These are phyloP conservation scores for Colletotrichum spaethianum DNA, from an alignment of 2,329 filamentous ascomycete genomes.

Conservation along the genomic window DNA sequence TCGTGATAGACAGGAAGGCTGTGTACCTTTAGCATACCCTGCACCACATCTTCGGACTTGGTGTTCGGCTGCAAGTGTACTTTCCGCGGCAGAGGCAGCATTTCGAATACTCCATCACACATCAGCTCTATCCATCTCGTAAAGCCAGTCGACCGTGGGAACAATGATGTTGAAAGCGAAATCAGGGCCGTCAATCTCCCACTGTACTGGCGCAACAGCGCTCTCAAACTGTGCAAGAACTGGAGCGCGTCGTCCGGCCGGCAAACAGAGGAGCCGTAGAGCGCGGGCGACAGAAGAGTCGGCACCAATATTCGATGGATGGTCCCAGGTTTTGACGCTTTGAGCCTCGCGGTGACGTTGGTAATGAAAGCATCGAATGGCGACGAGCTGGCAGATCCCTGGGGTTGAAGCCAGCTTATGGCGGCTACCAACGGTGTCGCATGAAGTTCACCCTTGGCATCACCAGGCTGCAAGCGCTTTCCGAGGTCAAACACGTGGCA, in stretches of 20 bases:
- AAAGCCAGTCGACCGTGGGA: conserved; percentile 81
- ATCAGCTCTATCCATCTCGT: conserved; percentile 90
- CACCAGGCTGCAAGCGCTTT: conserved; percentile 69
- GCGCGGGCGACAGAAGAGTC: conserved; percentile 85
- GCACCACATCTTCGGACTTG: conserved; percentile 79
- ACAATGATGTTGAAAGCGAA: conserved; percentile 85
- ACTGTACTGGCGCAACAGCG: conserved; percentile 78
- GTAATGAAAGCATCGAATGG: conserved; percentile 77
- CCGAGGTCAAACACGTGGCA: conserved; percentile 82
- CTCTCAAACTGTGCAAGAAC: conserved; percentile 85
- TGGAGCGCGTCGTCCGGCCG: conserved; percentile 82
- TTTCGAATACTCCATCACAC: conserved; percentile 87
- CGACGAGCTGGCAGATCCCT: conserved; percentile 52
- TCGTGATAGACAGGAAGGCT: conserved; percentile 89
- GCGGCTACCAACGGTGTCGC: conserved; percentile 59
- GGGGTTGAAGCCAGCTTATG: conserved; percentile 38
- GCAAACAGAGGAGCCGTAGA: conserved; percentile 80
- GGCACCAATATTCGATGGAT: conserved; percentile 91
- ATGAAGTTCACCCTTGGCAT: conserved; percentile 65
- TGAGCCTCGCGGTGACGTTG: conserved; percentile 69
- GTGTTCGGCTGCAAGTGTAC: conserved; percentile 64
- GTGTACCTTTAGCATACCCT: conserved; percentile 89
- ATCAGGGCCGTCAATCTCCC: conserved; percentile 78
- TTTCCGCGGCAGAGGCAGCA: conserved; percentile 77
- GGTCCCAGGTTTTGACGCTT: conserved; percentile 68